Conservation (phyloP, 345 rosid genomes). For the Pseudoturritis turrita region DNA sequence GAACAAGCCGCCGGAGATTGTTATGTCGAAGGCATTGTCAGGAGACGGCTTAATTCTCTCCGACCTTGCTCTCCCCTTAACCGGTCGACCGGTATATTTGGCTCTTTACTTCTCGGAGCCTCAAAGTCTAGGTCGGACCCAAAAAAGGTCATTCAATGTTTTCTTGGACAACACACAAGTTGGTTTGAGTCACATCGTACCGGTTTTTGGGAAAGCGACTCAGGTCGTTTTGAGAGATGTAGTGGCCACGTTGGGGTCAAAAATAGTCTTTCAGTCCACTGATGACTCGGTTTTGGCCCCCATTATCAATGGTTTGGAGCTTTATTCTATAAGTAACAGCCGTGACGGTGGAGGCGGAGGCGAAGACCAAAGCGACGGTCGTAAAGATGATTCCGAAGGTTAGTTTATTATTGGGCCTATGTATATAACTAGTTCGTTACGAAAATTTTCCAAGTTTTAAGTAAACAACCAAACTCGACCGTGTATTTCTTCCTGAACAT, state of each 20-base stretch:
- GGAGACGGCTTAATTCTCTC: background rate
- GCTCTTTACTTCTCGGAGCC: slow-evolving; percentile 22
- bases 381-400: background rate
- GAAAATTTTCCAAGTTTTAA: too few species aligned
- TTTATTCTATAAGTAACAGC: slow-evolving; percentile 21
- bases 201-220: slow-evolving; percentile 18
- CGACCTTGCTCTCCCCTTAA: background rate
- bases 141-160: slow-evolving; percentile 23
- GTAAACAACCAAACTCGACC: too few species aligned
- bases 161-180: slow-evolving; percentile 8
- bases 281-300: slow-evolving; percentile 12
- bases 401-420: background rate
- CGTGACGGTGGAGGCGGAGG: background rate
- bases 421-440: too few species aligned
- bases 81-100: background rate
- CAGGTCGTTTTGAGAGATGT: slow-evolving; percentile 21
- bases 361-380: background rate
- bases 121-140: slow-evolving; percentile 14
- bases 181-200: slow-evolving; percentile 7
- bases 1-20: slow-evolving; percentile 24
- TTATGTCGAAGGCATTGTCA: slow-evolving; percentile 22
- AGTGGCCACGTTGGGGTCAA: background rate
- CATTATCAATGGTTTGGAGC: slow-evolving; percentile 20
- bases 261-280: slow-evolving; percentile 16
- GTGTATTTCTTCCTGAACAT: too few species aligned